Evolutionary conservation across 805 yeast genomes (phyloP).

Genomic region (Isabelozyma rhagii): DNA sequence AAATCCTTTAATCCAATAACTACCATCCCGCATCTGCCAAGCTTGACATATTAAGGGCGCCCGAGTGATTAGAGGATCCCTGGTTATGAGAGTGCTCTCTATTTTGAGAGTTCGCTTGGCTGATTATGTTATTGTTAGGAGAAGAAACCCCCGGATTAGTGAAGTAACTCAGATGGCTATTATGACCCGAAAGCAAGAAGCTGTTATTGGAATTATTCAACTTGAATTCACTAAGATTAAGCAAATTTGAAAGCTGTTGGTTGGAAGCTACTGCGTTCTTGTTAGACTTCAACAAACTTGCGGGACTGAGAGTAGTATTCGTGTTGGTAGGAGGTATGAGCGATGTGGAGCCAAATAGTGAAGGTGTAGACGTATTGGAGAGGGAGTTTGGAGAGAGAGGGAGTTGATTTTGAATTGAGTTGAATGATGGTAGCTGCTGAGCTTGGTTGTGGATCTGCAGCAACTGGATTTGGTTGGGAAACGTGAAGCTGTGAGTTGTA

Average conservation of each 20-base stretch:
- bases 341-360: constrained; percentile 2
- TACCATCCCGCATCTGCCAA: constrained; percentile 12
- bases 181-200: background rate
- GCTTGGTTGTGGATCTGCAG: constrained; percentile 24
- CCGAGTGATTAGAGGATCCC: background rate
- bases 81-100: background rate
- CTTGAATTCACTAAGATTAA: constrained; percentile 5
- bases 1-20: background rate
- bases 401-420: constrained; percentile 31
- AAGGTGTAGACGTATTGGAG: background rate
- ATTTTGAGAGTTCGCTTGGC: background rate
- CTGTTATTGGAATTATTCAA: background rate
- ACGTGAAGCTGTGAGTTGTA: constrained; percentile 6
- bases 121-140: constrained; percentile 8
- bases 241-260: constrained; percentile 2
- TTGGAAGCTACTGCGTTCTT: background rate
- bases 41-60: constrained; percentile 7
- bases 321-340: constrained; percentile 11
- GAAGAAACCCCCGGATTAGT: constrained; percentile 6
- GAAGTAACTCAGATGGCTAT: background rate
- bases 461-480: constrained; percentile 15
- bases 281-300: constrained; percentile 17
- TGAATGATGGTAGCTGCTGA: constrained; percentile 35
- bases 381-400: constrained; percentile 21
- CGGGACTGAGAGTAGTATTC: constrained; percentile 23